A percentile compares a stretch with the other conserved stretches of the same genome.
phyloP scores from a whole-genome alignment of 768 basidiomycete species.

The Xerocomus brunneocitrinus region DNA sequence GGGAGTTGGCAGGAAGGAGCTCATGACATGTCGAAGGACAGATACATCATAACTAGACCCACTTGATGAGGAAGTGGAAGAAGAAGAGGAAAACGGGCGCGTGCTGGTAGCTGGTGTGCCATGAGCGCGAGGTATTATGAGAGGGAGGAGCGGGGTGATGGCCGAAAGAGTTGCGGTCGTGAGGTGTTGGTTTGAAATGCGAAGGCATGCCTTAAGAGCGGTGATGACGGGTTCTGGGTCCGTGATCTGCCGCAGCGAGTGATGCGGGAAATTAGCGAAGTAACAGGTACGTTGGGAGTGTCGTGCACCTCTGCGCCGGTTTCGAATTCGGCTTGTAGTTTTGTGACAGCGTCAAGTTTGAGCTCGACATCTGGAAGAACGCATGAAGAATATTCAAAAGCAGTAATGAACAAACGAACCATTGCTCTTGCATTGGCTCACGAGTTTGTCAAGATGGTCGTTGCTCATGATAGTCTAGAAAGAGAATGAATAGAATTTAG shows the following conservation, averaged over 20 bases:
- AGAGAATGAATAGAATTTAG: slow-evolving; percentile 8
- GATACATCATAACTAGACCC: slow-evolving; percentile 46
- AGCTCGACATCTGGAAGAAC: slow-evolving; percentile 62
- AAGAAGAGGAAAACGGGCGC: slow-evolving; percentile 47
- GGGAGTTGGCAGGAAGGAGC: slow-evolving; percentile 66
- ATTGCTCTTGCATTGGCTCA: slow-evolving; percentile 61
- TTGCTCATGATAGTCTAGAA: slow-evolving; percentile 45
- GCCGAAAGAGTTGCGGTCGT: slow-evolving; percentile 71
- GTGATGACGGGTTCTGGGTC: slow-evolving; percentile 69
- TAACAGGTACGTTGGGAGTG: slow-evolving; percentile 5
- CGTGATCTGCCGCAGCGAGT: slow-evolving; percentile 46
- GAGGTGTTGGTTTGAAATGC: slow-evolving; percentile 78
- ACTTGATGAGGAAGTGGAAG: slow-evolving; percentile 44
- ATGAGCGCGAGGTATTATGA: slow-evolving; percentile 46
- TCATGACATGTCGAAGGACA: slow-evolving; percentile 63
- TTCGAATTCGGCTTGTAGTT: slow-evolving; percentile 74
- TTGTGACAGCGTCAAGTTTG: slow-evolving; percentile 75
- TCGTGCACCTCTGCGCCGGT: slow-evolving; percentile 58
- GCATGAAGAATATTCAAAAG: slow-evolving; percentile 5
- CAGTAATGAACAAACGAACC: slow-evolving; percentile 37
- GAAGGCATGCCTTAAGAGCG: slow-evolving; percentile 68
- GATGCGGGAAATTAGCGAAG: slow-evolving; percentile 12
- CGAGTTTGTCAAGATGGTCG: slow-evolving; percentile 53
- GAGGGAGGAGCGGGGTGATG: slow-evolving; percentile 61
- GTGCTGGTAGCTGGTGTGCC: slow-evolving; percentile 21